Conservation (phyloP, 768 basidiomycete genomes). For the Gloeostereum incarnatum region DNA sequence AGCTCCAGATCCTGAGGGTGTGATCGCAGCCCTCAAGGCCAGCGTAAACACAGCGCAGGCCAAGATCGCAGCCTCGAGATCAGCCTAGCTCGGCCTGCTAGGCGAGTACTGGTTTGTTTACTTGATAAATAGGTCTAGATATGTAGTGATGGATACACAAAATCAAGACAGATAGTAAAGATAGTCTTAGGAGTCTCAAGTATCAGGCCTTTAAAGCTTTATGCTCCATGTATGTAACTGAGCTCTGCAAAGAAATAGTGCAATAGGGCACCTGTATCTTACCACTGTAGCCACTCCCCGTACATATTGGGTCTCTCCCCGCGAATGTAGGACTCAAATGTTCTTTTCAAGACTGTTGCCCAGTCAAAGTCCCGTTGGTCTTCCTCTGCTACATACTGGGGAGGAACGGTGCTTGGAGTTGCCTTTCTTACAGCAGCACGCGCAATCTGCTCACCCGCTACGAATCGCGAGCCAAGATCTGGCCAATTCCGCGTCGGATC, state of each 20-base stretch:
- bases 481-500: conserved; percentile 93
- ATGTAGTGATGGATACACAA: conserved; percentile 8
- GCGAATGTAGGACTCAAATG: conserved; percentile 88
- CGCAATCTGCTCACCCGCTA: conserved; percentile 61
- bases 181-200: conserved; percentile 4
- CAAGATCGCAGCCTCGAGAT: conserved; percentile 17
- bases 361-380: conserved; percentile 83
- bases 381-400: conserved; percentile 39
- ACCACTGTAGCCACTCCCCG: conserved; percentile 69
- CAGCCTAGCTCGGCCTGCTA: too few species aligned
- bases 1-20: conserved; percentile 66
- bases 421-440: conserved; percentile 26
- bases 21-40: conserved; percentile 65
- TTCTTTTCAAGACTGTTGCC: conserved; percentile 91
- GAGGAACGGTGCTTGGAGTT: conserved; percentile 15
- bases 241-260: too few species aligned
- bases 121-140: too few species aligned
- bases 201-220: too few species aligned
- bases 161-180: not conserved
- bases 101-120: too few species aligned
- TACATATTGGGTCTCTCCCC: conserved; percentile 95
- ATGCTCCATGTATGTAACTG: not conserved
- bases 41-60: conserved; percentile 63
- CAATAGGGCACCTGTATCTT: too few species aligned
- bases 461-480: conserved; percentile 78